Base-by-base conservation (phyloP, 169 alveolate species). In the Eimeria acervulina region DNA sequence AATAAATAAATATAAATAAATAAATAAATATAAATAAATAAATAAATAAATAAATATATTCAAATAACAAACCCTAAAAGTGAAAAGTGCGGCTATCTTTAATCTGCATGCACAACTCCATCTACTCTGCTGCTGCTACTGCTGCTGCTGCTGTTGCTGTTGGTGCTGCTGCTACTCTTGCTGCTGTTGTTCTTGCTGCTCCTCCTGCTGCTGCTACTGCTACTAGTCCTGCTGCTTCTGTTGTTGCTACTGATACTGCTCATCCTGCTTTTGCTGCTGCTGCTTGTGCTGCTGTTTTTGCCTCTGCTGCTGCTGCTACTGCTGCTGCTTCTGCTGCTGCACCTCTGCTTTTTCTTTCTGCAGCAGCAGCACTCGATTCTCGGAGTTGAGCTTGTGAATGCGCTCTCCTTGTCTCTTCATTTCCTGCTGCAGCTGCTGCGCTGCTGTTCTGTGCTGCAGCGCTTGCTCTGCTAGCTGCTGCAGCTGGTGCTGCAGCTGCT, bases 341-440 rank as follows among this genome's bases (percentile, higher is more conserved):
- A 84, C 93, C 93, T 84, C 93, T 31, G 93, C 93, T 33, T 63
- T 36, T 59, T 51, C 93, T 38, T 84, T 84, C 80, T 84, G 93
- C 93, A 84, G 78, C 78, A 42, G 74, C 80, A 84, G 78, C 61
- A 21, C 26, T 0, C 23, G 36, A 21, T 84, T 84, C 59, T 84
- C 93, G 36, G n/a, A 55, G 55, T 84, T 84, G 59, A 84, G 93
- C 1, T 21, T 84, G 12, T 59, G 93, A 40, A 84, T 31, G 59
- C 80, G 80, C 21, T 52, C 80, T 36, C 80, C 93, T n/a, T 84
- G 93, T 19, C 21, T 28, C 19, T 59, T 59, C 80, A 84, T 59
- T 59, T 84, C 93, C 93, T 84, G 93, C 78, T 84, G 93, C 93
- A 84, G 78, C 55, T 84, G 55, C 80, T 28, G 93, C 93, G 59